These are phyloP conservation scores for Bauhinia variegata DNA, from an alignment of 306 rosid species.

Conservation along the genomic window DNA sequence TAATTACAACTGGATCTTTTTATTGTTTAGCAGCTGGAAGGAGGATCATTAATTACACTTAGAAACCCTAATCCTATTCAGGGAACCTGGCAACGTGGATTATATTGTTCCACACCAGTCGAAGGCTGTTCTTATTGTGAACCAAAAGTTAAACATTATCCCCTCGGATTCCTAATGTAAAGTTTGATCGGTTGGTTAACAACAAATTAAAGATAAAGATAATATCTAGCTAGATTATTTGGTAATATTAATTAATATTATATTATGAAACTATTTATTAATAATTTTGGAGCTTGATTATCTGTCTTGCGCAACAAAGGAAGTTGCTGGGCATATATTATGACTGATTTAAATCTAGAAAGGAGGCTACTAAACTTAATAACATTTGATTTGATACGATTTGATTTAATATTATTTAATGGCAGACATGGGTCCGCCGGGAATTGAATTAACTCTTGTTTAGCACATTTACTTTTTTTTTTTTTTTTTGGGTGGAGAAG, in stretches of 20 bases:
- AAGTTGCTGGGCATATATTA: constrained; percentile 26
- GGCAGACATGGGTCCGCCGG: constrained; percentile 54
- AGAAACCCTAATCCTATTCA: constrained; percentile 6
- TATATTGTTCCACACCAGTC: constrained; percentile 40
- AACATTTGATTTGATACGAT: constrained; percentile 1
- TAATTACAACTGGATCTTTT: background rate
- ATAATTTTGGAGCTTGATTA: constrained; percentile 1
- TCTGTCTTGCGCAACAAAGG: constrained; percentile 38
- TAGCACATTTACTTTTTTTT: constrained; percentile 7
- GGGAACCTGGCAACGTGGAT: constrained; percentile 31
- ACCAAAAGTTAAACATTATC: constrained; percentile 44
- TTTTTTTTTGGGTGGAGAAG: too few relatives aligned
- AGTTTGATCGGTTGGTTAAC: constrained; percentile 42
- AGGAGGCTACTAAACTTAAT: constrained; percentile 6
- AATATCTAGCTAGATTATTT: background rate
- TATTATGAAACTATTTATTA: background rate
- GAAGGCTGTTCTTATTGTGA: constrained; percentile 34
- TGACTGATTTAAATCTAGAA: constrained; percentile 18
- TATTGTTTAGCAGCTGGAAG: constrained; percentile 46
- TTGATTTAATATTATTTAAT: constrained; percentile 48
- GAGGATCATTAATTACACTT: background rate
- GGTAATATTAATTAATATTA: too few relatives aligned
- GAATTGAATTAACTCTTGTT: constrained; percentile 38
- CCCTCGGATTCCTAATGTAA: constrained; percentile 55
- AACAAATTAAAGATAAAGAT: constrained; percentile 28